Evolutionary conservation across 2,329 filamentous ascomycete species (phyloP).

Genomic region (Talaromyces piceae): DNA sequence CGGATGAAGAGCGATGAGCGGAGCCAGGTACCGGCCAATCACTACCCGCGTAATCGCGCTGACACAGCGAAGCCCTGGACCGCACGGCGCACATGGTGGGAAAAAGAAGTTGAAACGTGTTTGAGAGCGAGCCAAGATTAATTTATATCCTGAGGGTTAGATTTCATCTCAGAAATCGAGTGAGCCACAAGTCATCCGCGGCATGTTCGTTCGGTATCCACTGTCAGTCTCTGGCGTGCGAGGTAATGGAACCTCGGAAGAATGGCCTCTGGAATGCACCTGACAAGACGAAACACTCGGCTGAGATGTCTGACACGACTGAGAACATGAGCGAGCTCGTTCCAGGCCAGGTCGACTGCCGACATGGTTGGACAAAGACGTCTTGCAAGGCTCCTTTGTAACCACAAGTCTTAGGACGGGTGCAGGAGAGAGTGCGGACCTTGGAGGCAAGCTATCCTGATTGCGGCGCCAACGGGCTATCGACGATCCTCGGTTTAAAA

Average conservation of each 20-base stretch:
- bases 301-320: neutral
- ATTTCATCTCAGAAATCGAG: too few relatives aligned
- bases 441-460: slow-evolving; percentile 14
- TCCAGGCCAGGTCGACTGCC: neutral
- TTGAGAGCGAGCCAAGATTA: neutral
- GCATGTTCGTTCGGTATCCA: too few relatives aligned
- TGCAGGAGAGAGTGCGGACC: slow-evolving; percentile 16
- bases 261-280: neutral
- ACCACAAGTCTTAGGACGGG: neutral
- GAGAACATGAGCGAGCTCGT: neutral
- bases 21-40: slow-evolving; percentile 5
- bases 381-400: neutral
- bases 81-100: neutral
- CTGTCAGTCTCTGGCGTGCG: too few relatives aligned
- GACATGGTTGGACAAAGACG: neutral
- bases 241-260: too few relatives aligned
- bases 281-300: neutral
- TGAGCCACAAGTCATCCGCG: too few relatives aligned
- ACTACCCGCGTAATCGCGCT: slow-evolving; percentile 1
- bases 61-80: neutral
- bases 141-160: too few relatives aligned
- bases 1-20: slow-evolving; percentile 6
- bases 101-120: neutral
- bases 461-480: neutral
- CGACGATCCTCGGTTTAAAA: too few relatives aligned